phyloP scores from a whole-genome alignment of 2,329 filamentous ascomycete species.

The Dactylonectria macrodidyma region DNA sequence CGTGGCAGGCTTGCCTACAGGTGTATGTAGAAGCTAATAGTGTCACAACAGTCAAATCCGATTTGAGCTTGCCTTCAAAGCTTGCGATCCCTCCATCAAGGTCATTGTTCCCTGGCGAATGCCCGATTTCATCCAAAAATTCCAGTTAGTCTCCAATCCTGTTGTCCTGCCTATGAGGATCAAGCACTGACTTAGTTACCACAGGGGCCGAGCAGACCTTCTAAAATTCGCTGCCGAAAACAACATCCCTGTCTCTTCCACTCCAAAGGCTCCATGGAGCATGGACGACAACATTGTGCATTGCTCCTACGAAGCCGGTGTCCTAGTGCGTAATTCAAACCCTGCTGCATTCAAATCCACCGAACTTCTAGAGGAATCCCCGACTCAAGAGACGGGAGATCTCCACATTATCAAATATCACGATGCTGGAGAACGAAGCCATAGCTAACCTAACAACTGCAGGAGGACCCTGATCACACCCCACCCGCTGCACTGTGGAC shows the following conservation, averaged over 20 bases:
- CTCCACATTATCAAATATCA: no score
- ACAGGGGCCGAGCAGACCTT: conserved; percentile 76
- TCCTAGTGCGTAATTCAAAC: conserved; percentile 55
- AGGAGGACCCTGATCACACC: conserved; percentile 65
- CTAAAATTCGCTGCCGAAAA: conserved; percentile 78
- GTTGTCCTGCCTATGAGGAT: not conserved
- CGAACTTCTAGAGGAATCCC: no score
- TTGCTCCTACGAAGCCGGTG: conserved; percentile 84
- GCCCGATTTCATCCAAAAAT: conserved; percentile 78
- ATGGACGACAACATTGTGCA: conserved; percentile 79
- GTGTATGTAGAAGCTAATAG: not conserved
- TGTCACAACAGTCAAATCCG: not conserved
- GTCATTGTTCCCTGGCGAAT: conserved; percentile 83
- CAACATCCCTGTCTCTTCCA: conserved; percentile 80
- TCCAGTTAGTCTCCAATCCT: conserved; percentile 59
- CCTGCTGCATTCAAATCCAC: no score
- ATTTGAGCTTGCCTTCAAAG: conserved; percentile 17
- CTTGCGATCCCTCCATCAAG: conserved; percentile 73
- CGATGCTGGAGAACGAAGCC: no score
- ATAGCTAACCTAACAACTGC: not conserved
- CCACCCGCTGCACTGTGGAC: not conserved
- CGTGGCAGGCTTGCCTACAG: no score
- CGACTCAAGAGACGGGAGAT: no score
- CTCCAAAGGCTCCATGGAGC: conserved; percentile 79
- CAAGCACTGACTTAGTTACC: not conserved